Base-by-base conservation (phyloP, 495 filamentous ascomycete species). In the Pyrenopolyporus hunteri region DNA sequence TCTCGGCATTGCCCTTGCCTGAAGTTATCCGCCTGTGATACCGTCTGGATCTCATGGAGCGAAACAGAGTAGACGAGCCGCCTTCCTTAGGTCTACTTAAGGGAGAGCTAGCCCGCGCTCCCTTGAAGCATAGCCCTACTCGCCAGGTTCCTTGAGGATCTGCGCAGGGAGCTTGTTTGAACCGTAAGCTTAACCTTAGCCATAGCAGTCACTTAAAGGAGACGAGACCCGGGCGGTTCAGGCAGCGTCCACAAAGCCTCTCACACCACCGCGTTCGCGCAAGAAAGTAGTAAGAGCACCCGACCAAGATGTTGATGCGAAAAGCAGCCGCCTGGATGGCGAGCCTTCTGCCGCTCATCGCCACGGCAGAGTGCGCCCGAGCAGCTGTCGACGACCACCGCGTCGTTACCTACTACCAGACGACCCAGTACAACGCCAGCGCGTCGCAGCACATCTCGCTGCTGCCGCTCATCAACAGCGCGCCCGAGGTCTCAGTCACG, bases 351-450 rank as follows among this genome's bases (percentile, higher is more conserved):
- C 61, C 50, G n/a, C 45, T 64, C 48, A 54, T 64, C 36, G 37
- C 40, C 28, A 49, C 61, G 23, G 39, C 37, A 5, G 54, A 42
- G 6, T 55, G 37, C 20, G 40, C 45, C 13, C 5, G n/a, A 2
- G 33, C 32, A 14, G 55, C 65, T 3, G 53, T 51, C 14, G 32
- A 66, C 29, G 68, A 71, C 46, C 68, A 71, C 33, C 74, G 77
- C 8, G 73, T 80, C 9, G 80, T 93, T 28, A 65, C 85, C 54
- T 93, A 92, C 74, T 86, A 89, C 71, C 89, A 92, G 75, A 93
- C 89, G 3, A 82, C 82, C 16, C 80, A 86, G 56, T 79, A 78
- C 33, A 82, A 86, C 59, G 68, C 68, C 49, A 70, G 80, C 49
- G 68, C 74, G 6, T 80, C 80, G 40, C 73, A 76, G 20, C 87